Percentiles rank a stretch among this genome's conserved stretches.
Conservation (phyloP, 2,329 filamentous ascomycete genomes). For the Tolypocladium capitatum region DNA sequence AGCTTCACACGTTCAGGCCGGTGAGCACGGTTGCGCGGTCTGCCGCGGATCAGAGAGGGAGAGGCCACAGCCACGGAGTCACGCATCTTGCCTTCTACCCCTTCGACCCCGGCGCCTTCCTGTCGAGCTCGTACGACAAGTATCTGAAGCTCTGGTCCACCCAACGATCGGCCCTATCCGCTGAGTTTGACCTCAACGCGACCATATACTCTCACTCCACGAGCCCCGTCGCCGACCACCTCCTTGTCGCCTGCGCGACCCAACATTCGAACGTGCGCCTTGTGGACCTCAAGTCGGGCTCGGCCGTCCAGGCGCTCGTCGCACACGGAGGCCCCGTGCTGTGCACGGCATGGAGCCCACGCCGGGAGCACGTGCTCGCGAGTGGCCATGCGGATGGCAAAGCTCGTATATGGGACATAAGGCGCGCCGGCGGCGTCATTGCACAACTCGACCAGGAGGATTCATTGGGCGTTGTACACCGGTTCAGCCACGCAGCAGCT, state of each 20-base stretch:
- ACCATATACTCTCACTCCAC: slow-evolving; percentile 67
- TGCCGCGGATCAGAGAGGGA: slow-evolving; percentile 11
- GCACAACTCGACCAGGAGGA: slow-evolving; percentile 77
- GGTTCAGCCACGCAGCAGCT: slow-evolving; percentile 19
- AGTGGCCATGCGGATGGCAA: slow-evolving; percentile 78
- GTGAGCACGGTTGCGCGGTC: slow-evolving; percentile 35
- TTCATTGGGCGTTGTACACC: slow-evolving; percentile 49
- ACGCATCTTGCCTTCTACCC: slow-evolving; percentile 69
- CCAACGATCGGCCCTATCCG: slow-evolving; percentile 44
- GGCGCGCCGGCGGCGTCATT: slow-evolving; percentile 62
- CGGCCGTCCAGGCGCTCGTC: slow-evolving; percentile 55
- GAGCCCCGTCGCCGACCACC: slow-evolving; percentile 56
- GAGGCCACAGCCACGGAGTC: slow-evolving; percentile 54
- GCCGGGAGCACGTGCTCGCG: slow-evolving; percentile 64
- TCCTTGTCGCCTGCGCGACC: slow-evolving; percentile 79
- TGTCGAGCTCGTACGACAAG: slow-evolving; percentile 67
- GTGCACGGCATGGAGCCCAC: slow-evolving; percentile 69
- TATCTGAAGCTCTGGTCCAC: slow-evolving; percentile 65
- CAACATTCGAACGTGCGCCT: slow-evolving; percentile 75
- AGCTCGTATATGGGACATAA: slow-evolving; percentile 76
- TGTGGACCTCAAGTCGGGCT: slow-evolving; percentile 73
- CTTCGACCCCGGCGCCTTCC: slow-evolving; percentile 62
- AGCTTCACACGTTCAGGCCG: slow-evolving; percentile 38
- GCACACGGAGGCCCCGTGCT: slow-evolving; percentile 57
- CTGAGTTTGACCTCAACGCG: slow-evolving; percentile 53